Conservation (phyloP, 257 asterid species). For the Plectranthus barbatus region DNA sequence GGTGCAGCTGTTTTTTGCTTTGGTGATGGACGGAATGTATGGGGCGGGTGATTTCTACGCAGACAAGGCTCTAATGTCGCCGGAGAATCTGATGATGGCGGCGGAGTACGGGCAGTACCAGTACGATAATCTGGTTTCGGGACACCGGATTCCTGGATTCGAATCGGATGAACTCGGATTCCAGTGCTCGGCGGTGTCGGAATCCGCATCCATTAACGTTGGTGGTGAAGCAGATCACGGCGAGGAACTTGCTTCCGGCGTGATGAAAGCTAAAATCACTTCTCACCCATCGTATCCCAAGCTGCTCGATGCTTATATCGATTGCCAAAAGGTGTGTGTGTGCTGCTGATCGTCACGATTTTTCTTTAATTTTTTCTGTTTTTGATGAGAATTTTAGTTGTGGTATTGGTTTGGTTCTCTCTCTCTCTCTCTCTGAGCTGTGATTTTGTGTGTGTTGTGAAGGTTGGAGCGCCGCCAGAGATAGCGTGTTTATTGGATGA, state of each 20-base stretch:
- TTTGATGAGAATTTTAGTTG: not conserved
- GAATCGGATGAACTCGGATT: slow-evolving; percentile 26
- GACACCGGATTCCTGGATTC: slow-evolving; percentile 12
- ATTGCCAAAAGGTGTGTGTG: slow-evolving; percentile 49
- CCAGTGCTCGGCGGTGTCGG: slow-evolving; percentile 26
- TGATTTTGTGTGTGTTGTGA: not conserved
- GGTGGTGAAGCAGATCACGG: slow-evolving; percentile 6
- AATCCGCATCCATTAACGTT: slow-evolving; percentile 7
- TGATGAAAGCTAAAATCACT: slow-evolving; percentile 41
- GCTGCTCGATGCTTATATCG: slow-evolving; percentile 46
- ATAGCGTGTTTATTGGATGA: slow-evolving; percentile 42
- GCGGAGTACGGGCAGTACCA: slow-evolving; percentile 24
- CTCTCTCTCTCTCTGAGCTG: not conserved
- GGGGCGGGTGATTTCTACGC: slow-evolving; percentile 17
- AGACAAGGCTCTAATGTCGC: slow-evolving; percentile 32
- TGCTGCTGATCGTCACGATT: not conserved
- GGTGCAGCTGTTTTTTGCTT: not conserved
- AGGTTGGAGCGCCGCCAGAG: slow-evolving; percentile 76
- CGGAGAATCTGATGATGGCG: slow-evolving; percentile 27
- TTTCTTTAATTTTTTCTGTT: not conserved
- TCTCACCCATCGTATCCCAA: slow-evolving; percentile 55
- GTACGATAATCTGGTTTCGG: slow-evolving; percentile 12
- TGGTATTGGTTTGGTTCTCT: not conserved
- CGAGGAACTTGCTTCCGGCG: slow-evolving; percentile 1
- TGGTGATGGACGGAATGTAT: slow-evolving; percentile 30